Percentiles rank a stretch among this genome's conserved stretches.
phyloP scores from a whole-genome alignment of 305 asterid genomes.

The Solanum hybrid region DNA sequence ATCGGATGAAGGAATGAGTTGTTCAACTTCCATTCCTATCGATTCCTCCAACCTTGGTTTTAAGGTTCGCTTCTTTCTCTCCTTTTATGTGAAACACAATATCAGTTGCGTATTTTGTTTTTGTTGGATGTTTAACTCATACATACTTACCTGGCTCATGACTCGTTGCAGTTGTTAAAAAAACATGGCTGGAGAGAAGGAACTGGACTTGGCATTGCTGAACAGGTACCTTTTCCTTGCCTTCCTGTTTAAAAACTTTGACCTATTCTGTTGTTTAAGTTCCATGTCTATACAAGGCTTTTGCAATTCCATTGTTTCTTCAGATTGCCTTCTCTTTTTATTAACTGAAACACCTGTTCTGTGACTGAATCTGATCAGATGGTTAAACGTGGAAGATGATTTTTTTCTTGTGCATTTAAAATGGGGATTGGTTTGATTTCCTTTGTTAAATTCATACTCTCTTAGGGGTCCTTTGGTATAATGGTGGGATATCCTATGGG shows the following conservation, averaged over 20 bases:
- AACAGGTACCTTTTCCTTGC: slow-evolving; percentile 43
- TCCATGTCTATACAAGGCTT: neutral
- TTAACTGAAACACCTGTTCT: neutral
- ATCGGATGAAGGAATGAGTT: neutral
- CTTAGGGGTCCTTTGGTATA: neutral
- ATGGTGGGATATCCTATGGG: neutral
- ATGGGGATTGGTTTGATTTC: neutral
- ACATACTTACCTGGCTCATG: neutral
- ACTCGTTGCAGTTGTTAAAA: slow-evolving; percentile 52
- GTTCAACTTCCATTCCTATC: slow-evolving; percentile 52
- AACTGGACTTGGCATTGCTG: slow-evolving; percentile 78
- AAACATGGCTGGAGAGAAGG: slow-evolving; percentile 98
- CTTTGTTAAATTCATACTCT: neutral
- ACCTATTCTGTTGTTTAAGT: neutral
- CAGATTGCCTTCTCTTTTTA: neutral
- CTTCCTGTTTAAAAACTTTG: neutral
- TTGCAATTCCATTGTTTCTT: neutral
- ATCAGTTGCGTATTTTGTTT: neutral
- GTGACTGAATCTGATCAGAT: neutral
- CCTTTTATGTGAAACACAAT: neutral
- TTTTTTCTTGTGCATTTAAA: neutral
- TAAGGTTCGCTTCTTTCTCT: slow-evolving; percentile 29
- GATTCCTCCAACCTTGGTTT: slow-evolving; percentile 81
- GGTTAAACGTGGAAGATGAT: neutral
- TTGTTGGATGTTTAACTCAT: neutral